A percentile compares a stretch with the other conserved stretches of the same genome.
Evolutionary conservation across 108 stramenopile species (phyloP).

Genomic region (Nitzschia palea): DNA sequence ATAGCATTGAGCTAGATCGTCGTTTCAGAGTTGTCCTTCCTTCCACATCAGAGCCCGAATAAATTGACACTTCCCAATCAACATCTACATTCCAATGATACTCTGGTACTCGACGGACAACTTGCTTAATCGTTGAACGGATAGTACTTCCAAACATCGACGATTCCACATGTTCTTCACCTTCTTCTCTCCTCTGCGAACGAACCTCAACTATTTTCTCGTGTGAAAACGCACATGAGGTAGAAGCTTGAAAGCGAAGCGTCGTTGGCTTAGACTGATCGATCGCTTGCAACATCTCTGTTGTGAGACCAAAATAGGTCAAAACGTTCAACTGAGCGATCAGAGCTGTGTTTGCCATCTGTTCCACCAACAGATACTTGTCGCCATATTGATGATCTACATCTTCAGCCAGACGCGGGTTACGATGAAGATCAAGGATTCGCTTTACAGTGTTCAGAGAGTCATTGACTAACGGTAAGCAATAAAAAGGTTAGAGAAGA

Average conservation of each 20-base stretch:
- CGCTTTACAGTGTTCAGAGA: conserved; percentile 33
- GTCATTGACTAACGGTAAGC: too few relatives aligned
- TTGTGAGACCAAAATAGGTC: conserved; percentile 63
- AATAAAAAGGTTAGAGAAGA: too few relatives aligned
- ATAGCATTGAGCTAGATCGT: conserved; percentile 36
- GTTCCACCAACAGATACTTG: conserved; percentile 71
- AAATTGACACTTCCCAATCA: conserved; percentile 36
- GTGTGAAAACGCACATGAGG: conserved; percentile 44
- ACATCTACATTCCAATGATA: conserved; percentile 53
- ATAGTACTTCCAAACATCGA: conserved; percentile 8
- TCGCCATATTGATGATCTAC: conserved; percentile 69
- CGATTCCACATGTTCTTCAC: background rate
- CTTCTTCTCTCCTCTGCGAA: background rate
- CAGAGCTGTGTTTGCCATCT: conserved; percentile 61
- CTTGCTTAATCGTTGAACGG: conserved; percentile 25
- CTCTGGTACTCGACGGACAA: conserved; percentile 41
- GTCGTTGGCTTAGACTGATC: conserved; percentile 38
- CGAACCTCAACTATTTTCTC: conserved; percentile 40
- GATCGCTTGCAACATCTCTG: conserved; percentile 22
- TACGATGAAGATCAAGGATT: conserved; percentile 41
- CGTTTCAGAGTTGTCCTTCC: conserved; percentile 25
- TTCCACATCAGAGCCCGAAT: conserved; percentile 50
- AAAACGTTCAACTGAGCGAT: conserved; percentile 61
- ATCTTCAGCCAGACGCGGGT: conserved; percentile 43
- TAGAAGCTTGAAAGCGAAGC: conserved; percentile 56